phyloP scores from a whole-genome alignment of 2,329 filamentous ascomycete genomes.

The Davidsoniella virescens region DNA sequence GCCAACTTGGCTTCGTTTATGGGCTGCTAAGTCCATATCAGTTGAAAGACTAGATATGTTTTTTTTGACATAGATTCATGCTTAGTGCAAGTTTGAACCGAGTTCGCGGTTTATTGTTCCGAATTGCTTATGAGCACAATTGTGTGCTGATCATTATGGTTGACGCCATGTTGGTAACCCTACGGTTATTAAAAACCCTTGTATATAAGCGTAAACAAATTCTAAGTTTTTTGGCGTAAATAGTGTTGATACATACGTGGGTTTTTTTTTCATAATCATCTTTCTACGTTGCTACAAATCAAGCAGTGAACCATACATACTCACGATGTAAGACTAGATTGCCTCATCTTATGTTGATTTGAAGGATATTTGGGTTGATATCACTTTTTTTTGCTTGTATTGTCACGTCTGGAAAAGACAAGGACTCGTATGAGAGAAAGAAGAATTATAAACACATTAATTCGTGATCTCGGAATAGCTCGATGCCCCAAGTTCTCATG shows the following conservation, averaged over 20 bases:
- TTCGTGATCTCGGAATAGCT: constrained; percentile 14
- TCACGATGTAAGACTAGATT: no score
- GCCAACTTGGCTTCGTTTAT: constrained; percentile 19
- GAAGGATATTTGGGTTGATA: not conserved
- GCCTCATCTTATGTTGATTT: not conserved
- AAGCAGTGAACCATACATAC: no score
- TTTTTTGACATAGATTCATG: not conserved
- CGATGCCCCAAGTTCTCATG: not conserved
- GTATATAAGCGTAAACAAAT: no score
- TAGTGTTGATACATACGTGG: no score
- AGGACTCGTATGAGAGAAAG: constrained; percentile 3
- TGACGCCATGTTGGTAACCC: not conserved
- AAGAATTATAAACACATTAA: constrained; percentile 14
- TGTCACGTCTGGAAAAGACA: constrained; percentile 4
- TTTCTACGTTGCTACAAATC: no score
- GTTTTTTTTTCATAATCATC: no score
- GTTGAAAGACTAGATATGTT: not conserved
- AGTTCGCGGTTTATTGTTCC: no score
- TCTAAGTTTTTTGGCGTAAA: no score
- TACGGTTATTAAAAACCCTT: no score
- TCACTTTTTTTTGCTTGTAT: constrained; percentile 10
- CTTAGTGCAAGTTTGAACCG: no score
- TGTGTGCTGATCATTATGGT: not conserved
- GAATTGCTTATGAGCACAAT: not conserved
- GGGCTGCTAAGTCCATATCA: constrained; percentile 17